These are phyloP conservation scores for Penicillium hordei DNA, from an alignment of 2,329 filamentous ascomycete genomes.

Conservation along the genomic window DNA sequence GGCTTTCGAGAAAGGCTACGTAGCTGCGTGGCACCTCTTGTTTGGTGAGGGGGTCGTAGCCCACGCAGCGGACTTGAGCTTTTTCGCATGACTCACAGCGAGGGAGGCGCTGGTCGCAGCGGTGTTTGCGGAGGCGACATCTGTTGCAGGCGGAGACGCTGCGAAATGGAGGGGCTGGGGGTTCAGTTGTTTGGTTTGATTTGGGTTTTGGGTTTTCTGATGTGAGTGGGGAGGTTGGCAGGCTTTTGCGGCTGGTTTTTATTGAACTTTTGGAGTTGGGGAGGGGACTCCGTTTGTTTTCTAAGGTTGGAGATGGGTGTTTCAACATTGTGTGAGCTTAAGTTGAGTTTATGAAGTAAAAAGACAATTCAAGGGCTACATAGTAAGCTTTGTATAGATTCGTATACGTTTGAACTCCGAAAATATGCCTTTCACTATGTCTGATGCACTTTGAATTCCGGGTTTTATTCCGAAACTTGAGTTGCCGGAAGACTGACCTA, in stretches of 20 bases:
- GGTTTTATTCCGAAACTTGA: too few species aligned
- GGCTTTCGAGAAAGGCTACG: constrained; percentile 79
- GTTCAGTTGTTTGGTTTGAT: neutral
- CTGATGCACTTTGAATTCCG: too few species aligned
- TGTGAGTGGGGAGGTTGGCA: neutral
- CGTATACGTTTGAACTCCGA: constrained; percentile 4
- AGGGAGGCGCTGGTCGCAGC: constrained; percentile 80
- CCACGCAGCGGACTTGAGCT: constrained; percentile 77
- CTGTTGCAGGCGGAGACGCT: constrained; percentile 85
- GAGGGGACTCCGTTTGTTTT: neutral
- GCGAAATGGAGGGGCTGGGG: constrained; percentile 51
- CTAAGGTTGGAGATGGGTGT: neutral
- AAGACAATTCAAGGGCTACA: neutral
- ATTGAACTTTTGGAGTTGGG: neutral
- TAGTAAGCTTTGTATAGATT: neutral
- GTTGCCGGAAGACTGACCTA: too few species aligned
- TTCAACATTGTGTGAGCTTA: neutral
- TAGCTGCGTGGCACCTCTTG: constrained; percentile 80
- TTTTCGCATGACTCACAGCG: constrained; percentile 83
- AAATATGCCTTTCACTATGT: neutral
- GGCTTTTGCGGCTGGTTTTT: neutral
- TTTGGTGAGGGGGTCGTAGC: constrained; percentile 90
- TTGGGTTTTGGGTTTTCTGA: neutral
- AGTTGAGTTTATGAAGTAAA: neutral
- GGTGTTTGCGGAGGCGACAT: constrained; percentile 79